Evolutionary conservation across 2,329 filamentous ascomycete species (phyloP).

Genomic region (Ophiosphaerella korrae): DNA sequence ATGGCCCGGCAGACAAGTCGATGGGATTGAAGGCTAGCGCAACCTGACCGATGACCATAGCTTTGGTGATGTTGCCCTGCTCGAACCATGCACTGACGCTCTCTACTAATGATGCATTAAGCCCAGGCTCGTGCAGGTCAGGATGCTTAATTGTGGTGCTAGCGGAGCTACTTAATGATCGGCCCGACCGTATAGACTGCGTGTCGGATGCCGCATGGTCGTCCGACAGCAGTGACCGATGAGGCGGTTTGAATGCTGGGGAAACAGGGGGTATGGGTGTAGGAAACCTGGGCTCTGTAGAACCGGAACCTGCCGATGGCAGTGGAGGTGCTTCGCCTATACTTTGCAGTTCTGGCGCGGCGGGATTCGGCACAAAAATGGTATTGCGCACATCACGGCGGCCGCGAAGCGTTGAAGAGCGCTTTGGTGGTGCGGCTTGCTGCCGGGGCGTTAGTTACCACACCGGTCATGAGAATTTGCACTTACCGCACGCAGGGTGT

Average conservation of each 20-base stretch:
- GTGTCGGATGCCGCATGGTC: slow-evolving; percentile 77
- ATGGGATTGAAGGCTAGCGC: slow-evolving; percentile 79
- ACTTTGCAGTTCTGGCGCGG: slow-evolving; percentile 45
- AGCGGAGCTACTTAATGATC: slow-evolving; percentile 72
- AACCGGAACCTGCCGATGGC: slow-evolving; percentile 28
- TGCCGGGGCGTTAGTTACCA: slow-evolving; percentile 43
- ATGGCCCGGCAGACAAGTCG: slow-evolving; percentile 49
- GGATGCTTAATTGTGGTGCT: slow-evolving; percentile 73
- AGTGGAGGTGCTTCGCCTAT: slow-evolving; percentile 42
- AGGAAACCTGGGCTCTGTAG: slow-evolving; percentile 22
- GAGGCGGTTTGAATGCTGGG: slow-evolving; percentile 43
- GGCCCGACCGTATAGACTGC: slow-evolving; percentile 87
- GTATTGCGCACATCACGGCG: slow-evolving; percentile 92
- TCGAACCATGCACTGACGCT: slow-evolving; percentile 87
- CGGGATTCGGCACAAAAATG: slow-evolving; percentile 70
- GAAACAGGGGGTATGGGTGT: slow-evolving; percentile 40
- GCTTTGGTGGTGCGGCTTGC: slow-evolving; percentile 60
- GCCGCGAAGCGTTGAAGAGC: slow-evolving; percentile 77
- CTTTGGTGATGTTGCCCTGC: slow-evolving; percentile 70
- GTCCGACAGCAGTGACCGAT: slow-evolving; percentile 44
- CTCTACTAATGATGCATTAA: slow-evolving; percentile 90
- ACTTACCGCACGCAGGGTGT: slow-evolving; percentile 66
- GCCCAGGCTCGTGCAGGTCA: slow-evolving; percentile 76
- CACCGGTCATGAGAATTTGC: background rate
- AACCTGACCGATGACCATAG: slow-evolving; percentile 83